Evolutionary conservation across 1,139 yeast species (phyloP).

Genomic region (Yamadazyma sp.): DNA sequence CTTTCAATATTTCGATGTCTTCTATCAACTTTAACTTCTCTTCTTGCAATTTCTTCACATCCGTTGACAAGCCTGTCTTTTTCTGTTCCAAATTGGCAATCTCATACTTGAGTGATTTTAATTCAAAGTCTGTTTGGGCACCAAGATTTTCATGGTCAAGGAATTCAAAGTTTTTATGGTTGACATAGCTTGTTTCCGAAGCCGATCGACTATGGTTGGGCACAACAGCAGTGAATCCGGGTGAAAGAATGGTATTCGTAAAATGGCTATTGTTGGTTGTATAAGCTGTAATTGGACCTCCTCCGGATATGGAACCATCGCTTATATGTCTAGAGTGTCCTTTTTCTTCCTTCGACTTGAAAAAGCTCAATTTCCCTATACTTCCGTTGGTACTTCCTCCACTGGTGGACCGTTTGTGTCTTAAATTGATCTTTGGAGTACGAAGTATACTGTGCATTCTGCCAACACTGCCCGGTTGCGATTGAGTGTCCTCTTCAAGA

Average conservation of each 20-base stretch:
- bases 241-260: constrained; percentile 35
- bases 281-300: not conserved
- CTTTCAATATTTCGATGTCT: constrained; percentile 25
- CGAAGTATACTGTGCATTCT: constrained; percentile 31
- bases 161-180: constrained; percentile 10
- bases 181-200: constrained; percentile 35
- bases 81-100: constrained; percentile 38
- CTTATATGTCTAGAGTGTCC: constrained; percentile 43
- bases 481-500: constrained; percentile 25
- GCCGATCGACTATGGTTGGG: constrained; percentile 34
- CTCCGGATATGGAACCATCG: constrained; percentile 35
- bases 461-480: constrained; percentile 5
- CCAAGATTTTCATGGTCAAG: constrained; percentile 6
- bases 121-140: constrained; percentile 28
- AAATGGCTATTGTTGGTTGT: not conserved
- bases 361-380: constrained; percentile 33
- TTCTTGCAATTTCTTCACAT: constrained; percentile 27
- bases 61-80: constrained; percentile 26
- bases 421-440: constrained; percentile 35
- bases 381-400: constrained; percentile 32
- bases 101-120: constrained; percentile 40
- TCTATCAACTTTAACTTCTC: constrained; percentile 31
- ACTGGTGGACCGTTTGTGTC: constrained; percentile 44
- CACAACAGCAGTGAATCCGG: constrained; percentile 30
- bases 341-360: constrained; percentile 27